phyloP scores from a whole-genome alignment of 2,329 filamentous ascomycete genomes.

The Chaetothyriales sp. region DNA sequence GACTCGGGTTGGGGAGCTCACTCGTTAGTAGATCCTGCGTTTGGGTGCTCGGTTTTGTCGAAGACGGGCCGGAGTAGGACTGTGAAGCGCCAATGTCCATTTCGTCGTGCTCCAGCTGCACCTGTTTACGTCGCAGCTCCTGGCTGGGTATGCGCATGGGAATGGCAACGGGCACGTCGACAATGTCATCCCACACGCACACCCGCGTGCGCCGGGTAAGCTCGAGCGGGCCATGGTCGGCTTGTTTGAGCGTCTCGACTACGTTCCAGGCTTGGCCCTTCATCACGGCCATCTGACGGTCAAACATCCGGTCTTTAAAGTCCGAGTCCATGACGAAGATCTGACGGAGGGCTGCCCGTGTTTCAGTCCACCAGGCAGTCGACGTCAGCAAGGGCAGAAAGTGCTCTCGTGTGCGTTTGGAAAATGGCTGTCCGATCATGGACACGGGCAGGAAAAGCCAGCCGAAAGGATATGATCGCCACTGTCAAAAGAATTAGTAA shows the following conservation, averaged over 20 bases:
- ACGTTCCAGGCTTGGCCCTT: constrained; percentile 99
- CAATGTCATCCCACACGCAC: constrained; percentile 94
- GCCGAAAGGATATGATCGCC: constrained; percentile 85
- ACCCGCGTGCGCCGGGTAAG: constrained; percentile 80
- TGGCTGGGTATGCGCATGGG: constrained; percentile 71
- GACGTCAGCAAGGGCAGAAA: constrained; percentile 93
- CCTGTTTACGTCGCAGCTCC: constrained; percentile 44
- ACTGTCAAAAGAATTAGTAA: constrained; percentile 27
- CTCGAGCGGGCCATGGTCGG: constrained; percentile 84
- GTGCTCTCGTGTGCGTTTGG: constrained; percentile 80
- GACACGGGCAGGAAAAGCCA: constrained; percentile 97
- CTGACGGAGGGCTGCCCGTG: constrained; percentile 66
- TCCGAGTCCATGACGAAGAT: constrained; percentile 87
- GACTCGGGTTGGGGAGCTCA: constrained; percentile 58
- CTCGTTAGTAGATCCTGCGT: constrained; percentile 39
- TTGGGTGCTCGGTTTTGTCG: not conserved
- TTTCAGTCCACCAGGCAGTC: constrained; percentile 93
- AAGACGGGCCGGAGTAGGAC: not conserved
- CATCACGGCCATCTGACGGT: constrained; percentile 96
- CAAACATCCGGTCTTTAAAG: constrained; percentile 98
- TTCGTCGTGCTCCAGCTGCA: constrained; percentile 47
- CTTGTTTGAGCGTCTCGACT: constrained; percentile 85
- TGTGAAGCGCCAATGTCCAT: constrained; percentile 69
- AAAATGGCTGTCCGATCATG: constrained; percentile 89
- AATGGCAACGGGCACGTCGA: constrained; percentile 87